Evolutionary conservation across 352 stramenopile genomes (phyloP), one percentile per base, ranked within the genome.

Genomic region (Plasmopara halstedii): DNA sequence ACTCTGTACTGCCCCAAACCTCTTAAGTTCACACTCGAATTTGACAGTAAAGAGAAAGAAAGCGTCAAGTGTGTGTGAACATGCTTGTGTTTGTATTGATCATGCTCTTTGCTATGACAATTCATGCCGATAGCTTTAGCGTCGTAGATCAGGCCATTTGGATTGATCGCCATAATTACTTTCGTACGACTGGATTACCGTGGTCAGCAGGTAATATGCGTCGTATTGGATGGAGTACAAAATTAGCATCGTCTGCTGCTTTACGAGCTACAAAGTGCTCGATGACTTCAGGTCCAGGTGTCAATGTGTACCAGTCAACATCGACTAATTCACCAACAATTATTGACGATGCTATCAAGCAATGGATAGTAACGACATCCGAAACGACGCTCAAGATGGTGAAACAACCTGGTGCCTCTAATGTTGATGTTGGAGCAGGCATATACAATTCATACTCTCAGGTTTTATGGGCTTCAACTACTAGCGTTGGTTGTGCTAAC

Each of bases 111-210:
- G 29, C 39, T 13, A 34, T 36, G 10, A 31, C 43, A 19, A 43
- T 41, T 23, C 9, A 22, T 13, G 48, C 51, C 39, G 35, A 56
- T 9, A 60, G 45, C 50, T 69, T 69, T 21, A 54, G 29, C 32
- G 27, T 37, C 10, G 59, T 63, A 11, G 69, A 83, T 29, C 62
- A 86, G 45, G 70, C 71, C 9, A 63, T 85, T 25, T 84, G 72
- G 72, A 66, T 87, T 46, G 74, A 87, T 58, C 73, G 73, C 11
- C 67, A 83, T 62, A 83, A 85, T 61, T 88, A 77, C 59, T 88
- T 88, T 61, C 76, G 76, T 15, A 80, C 81, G 42, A 76, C 73
- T n/a, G 76, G 64, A 7, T 34, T 86, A 42, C 76, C 76, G 1
- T 88, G 67, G 53, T 65, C 73, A 6, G 76, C 76, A 3, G 60